Evolutionary conservation across 2,329 filamentous ascomycete species (phyloP).

Genomic region (Curvularia lunata): DNA sequence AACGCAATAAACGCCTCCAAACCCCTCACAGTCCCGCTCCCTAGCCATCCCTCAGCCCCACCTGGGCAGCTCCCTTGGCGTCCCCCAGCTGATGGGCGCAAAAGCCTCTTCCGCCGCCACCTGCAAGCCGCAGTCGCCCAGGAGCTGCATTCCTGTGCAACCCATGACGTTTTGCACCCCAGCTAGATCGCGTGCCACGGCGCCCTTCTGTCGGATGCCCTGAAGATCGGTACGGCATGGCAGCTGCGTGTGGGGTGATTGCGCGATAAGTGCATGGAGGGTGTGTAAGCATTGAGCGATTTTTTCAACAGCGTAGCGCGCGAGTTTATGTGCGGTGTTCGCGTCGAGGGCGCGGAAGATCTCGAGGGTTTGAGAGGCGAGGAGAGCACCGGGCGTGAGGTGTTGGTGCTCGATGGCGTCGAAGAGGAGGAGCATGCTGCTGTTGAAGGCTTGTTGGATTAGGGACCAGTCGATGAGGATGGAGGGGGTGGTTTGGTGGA

Average conservation of each 20-base stretch:
- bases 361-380: slow-evolving; percentile 51
- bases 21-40: too few relatives aligned
- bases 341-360: slow-evolving; percentile 53
- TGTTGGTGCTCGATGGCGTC: slow-evolving; percentile 54
- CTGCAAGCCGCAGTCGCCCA: slow-evolving; percentile 56
- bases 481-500: slow-evolving; percentile 52
- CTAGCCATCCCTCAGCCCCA: too few relatives aligned
- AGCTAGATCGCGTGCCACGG: slow-evolving; percentile 15
- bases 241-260: slow-evolving; percentile 12
- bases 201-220: slow-evolving; percentile 20
- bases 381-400: slow-evolving; percentile 31
- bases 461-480: slow-evolving; percentile 58
- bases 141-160: slow-evolving; percentile 55
- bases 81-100: slow-evolving; percentile 41
- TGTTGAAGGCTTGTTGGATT: slow-evolving; percentile 59
- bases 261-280: slow-evolving; percentile 22
- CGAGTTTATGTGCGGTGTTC: slow-evolving; percentile 54
- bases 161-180: slow-evolving; percentile 54
- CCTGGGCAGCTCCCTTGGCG: neutral
- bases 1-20: too few relatives aligned
- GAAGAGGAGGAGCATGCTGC: slow-evolving; percentile 57
- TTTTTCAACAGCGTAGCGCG: slow-evolving; percentile 52
- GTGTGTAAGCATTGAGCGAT: slow-evolving; percentile 44
- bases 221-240: slow-evolving; percentile 15
- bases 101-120: slow-evolving; percentile 43